Evolutionary conservation across 768 basidiomycete species (phyloP), one percentile per base, ranked within the genome.

Genomic region (Lactarius vividus): DNA sequence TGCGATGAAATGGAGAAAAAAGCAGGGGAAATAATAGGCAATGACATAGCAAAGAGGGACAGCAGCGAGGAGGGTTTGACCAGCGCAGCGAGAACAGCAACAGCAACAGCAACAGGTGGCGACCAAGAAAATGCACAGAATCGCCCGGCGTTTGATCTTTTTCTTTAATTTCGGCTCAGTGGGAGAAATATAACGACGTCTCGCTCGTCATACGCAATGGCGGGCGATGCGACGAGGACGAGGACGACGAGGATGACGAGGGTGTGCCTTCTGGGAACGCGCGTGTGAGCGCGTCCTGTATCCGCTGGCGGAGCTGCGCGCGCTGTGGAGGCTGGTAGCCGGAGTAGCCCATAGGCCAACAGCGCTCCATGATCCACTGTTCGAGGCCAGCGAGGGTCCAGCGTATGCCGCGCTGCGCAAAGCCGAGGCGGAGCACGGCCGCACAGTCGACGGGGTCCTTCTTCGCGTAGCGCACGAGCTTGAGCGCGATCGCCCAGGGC

Each of bases 401-500:
- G 23, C 79, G 76, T 0, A 82, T 78, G 10, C 80, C 78, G 18
- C 83, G 83, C 55, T 84, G 74, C 46, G 77, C 76, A 1, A 81
- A 82, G 1, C 87, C 87, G 64, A 86, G 83, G 62, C 83, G 81
- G n/a, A 90, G 79, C 52, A 89, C 79, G n/a, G 86, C 77, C 56
- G 84, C 85, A 64, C 89, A 87, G 73, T 91, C 88, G 1, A 73
- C 79, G 1, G 86, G 83, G 73, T 90, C 89, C 66, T 82, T 80
- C 60, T 84, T 83, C 44, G 80, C 76, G 73, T 87, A 91, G 7
- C 89, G 80, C 23, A 88, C 87, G 13, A 91, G 79, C 73, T 91
- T 91, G 70, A 90, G 82, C 3, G 88, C 85, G 49, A 90, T 83
- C 1, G 84, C 83, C 89, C 89, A 91, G 66, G 84, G 83, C 64